Evolutionary conservation across 2,329 filamentous ascomycete species (phyloP).

Genomic region (Cercospora sesami): DNA sequence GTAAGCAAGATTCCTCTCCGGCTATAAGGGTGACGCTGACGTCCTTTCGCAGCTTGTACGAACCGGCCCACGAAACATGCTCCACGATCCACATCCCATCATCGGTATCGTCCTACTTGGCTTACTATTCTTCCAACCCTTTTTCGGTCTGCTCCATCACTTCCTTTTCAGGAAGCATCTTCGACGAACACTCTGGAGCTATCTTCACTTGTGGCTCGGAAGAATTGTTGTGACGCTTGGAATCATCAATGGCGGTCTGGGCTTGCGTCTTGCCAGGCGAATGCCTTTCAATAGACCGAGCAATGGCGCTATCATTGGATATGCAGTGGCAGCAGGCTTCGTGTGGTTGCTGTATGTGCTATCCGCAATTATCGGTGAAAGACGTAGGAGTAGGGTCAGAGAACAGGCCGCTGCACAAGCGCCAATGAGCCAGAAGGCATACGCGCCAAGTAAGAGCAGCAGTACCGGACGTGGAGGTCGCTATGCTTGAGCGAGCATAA

Average conservation of each 20-base stretch:
- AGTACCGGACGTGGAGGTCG: constrained; percentile 1
- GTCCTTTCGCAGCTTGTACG: constrained; percentile 37
- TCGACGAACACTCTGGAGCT: constrained; percentile 49
- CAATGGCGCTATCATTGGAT: constrained; percentile 48
- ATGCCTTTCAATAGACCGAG: constrained; percentile 35
- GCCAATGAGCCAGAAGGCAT: constrained; percentile 14
- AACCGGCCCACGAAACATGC: constrained; percentile 34
- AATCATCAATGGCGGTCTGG: constrained; percentile 59
- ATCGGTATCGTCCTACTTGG: constrained; percentile 56
- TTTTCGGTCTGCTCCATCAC: constrained; percentile 56
- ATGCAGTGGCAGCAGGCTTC: constrained; percentile 52
- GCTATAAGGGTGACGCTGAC: constrained; percentile 26
- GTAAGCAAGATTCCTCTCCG: constrained; percentile 13
- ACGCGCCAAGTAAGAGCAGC: constrained; percentile 18
- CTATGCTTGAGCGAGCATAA: constrained; percentile 7
- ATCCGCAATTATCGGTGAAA: constrained; percentile 29
- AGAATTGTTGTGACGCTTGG: constrained; percentile 53
- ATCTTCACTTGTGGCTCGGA: constrained; percentile 58
- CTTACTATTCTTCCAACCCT: constrained; percentile 57
- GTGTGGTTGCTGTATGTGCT: constrained; percentile 48
- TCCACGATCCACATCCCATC: constrained; percentile 50
- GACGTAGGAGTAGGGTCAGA: constrained; percentile 16
- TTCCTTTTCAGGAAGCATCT: constrained; percentile 52
- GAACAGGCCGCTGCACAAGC: constrained; percentile 4
- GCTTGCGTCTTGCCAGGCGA: constrained; percentile 51